Evolutionary conservation across 1,284 basidiomycete genomes (phyloP), one percentile per base, ranked within the genome.

Genomic region (Cerrena zonata): DNA sequence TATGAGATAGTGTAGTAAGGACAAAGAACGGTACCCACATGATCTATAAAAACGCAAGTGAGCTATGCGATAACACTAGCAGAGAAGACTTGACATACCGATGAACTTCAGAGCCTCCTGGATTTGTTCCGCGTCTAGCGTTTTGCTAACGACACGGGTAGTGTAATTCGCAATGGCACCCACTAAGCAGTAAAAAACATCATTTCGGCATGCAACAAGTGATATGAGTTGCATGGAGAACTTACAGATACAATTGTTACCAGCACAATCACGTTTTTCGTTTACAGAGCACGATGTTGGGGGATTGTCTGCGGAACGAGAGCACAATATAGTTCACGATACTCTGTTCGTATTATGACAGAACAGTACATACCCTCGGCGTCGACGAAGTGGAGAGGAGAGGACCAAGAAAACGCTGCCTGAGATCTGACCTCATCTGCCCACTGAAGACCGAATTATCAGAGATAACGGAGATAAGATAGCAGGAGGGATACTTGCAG

Each of bases 151-250:
- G 2, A 79, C 69, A n/a, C 76, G 72, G n/a, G 64, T 67, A 2
- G 78, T 80, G 54, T 79, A 79, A 61, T 79, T 80, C 3, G 77
- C 74, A 53, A 79, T 79, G 15, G 78, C 77, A 38, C 68, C 70
- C 47, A 78, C 76, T 77, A 48, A 7, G 10, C 10, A 25, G 11
- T 5, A 5, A 46, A 19, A n/a, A 23, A 30, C 27, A n/a, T 2
- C n/a, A 37, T 23, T 13, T 13, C 37, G 24, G 18, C 37, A 10
- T 37, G 10, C 10, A 21, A 10, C 39, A 10, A 10, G 39, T 41
- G n/a, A n/a, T n/a, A n/a, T n/a, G n/a, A n/a, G n/a, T n/a, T 10
- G 39, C 22, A 13, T 18, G 21, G 25, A 42, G 21, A 39, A 67
- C 77, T 19, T 55, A 78, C 76, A 59, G 48, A 78, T 70, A 53